phyloP scores from a whole-genome alignment of 495 filamentous ascomycete genomes.

The Poronia punctata region DNA sequence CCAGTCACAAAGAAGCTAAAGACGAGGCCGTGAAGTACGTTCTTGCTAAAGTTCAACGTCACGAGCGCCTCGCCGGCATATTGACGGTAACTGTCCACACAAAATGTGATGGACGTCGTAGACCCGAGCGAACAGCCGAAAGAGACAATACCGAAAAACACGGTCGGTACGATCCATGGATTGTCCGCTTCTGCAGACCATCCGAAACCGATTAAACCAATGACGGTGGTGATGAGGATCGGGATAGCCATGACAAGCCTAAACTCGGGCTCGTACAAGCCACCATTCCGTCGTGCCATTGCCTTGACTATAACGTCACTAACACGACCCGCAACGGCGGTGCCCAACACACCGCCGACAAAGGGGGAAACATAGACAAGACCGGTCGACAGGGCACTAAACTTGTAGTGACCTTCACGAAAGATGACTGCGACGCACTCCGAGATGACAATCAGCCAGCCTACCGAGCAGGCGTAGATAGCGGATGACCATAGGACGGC shows the following conservation, averaged over 20 bases:
- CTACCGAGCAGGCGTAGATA: constrained; percentile 83
- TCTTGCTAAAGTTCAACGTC: constrained; percentile 92
- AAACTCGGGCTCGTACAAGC: constrained; percentile 95
- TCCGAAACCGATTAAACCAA: constrained; percentile 89
- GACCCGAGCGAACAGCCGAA: constrained; percentile 90
- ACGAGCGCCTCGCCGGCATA: constrained; percentile 94
- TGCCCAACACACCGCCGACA: constrained; percentile 81
- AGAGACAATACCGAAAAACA: constrained; percentile 88
- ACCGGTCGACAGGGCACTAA: constrained; percentile 71
- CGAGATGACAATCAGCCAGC: constrained; percentile 93
- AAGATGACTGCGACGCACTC: constrained; percentile 78
- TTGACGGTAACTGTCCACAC: constrained; percentile 86
- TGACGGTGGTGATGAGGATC: constrained; percentile 67
- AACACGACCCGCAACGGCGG: constrained; percentile 82
- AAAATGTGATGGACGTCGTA: constrained; percentile 93
- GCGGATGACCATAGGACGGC: constrained; percentile 84
- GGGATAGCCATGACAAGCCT: constrained; percentile 86
- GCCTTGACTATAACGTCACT: constrained; percentile 74
- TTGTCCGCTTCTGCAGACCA: constrained; percentile 75
- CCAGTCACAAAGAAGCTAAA: constrained; percentile 88
- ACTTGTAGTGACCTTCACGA: constrained; percentile 64
- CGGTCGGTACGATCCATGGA: constrained; percentile 82
- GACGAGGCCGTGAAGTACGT: constrained; percentile 80
- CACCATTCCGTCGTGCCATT: constrained; percentile 80
- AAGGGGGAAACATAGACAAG: constrained; percentile 88